Conservation (phyloP, 257 asterid species). For the Anisodus acutangulus region DNA sequence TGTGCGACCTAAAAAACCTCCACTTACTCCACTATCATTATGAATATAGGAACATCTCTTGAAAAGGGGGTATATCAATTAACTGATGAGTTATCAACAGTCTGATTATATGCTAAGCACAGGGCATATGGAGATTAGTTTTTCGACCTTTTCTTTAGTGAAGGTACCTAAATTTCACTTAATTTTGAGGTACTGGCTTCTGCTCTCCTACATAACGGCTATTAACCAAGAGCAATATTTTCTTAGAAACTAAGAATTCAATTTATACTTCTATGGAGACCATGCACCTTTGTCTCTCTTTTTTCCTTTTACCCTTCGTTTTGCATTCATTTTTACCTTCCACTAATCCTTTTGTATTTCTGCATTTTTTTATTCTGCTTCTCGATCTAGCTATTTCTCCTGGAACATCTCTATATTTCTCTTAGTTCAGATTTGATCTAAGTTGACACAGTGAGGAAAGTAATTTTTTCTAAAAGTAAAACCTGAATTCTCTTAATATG, state of each 20-base stretch:
- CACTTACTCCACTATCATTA: background rate
- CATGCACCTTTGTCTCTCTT: background rate
- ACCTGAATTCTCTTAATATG: background rate
- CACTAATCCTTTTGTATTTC: background rate
- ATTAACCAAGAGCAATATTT: constrained; percentile 10
- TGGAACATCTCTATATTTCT: constrained; percentile 8
- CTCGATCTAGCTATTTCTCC: background rate
- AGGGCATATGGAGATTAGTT: background rate
- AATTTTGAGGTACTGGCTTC: constrained; percentile 4
- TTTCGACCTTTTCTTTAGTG: constrained; percentile 2
- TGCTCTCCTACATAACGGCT: background rate
- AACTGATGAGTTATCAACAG: constrained; percentile 12
- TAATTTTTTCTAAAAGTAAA: background rate
- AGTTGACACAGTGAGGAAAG: background rate
- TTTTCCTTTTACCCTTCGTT: background rate
- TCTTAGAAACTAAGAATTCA: background rate
- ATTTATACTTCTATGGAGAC: background rate
- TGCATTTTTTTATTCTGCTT: background rate
- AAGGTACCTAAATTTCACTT: constrained; percentile 5
- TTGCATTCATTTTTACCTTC: background rate
- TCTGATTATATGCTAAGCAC: background rate
- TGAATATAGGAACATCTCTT: background rate
- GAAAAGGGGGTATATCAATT: background rate
- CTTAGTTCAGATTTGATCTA: background rate
- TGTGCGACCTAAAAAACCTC: background rate